Base-by-base conservation (phyloP, 345 rosid genomes). In the Noccaea caerulescens region DNA sequence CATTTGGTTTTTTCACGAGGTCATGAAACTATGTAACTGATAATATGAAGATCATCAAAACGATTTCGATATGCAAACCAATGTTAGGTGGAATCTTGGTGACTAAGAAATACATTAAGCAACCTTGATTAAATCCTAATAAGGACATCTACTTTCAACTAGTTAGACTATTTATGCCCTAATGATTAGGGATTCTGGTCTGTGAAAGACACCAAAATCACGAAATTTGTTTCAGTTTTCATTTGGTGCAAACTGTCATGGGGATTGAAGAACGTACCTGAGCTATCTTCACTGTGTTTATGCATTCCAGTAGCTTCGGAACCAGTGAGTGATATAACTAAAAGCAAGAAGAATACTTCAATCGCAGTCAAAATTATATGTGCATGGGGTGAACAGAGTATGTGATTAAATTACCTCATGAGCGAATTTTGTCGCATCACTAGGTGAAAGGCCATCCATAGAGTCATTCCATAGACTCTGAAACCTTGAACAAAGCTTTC, bases 201-300 rank as follows among this genome's bases (percentile, higher is more conserved):
- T 8, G 5, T 30, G 5, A 16, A 59, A 39, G 10, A 39, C 18
- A 47, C 12, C 47, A 63, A 25, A 63, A 52, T 47, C 39, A 38
- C 25, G 10, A 53, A 20, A 47, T 25, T 32, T 39, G 38, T 38
- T 39, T 13, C 12, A 27, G 68, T 42, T 50, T 37, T 47, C 32
- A 59, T 38, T 58, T 6, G 25, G 67, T 70, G 44, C 46, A 54
- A 38, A 13, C 36, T 18, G 18, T 32, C 39, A 9, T 11, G 8
- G 34, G 12, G 60, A 23, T 3, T 38, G 16, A 46, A 65, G 6
- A 68, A 42, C 78, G 59, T 81, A 92, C 98, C 97, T 93, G 98
- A 2, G 91, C 93, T 79, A 93, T 93, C 81, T 89, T 91, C 51
- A 93, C 82, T 8, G 86, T 86, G 77, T 71, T 80, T 59, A 93